These are phyloP conservation scores for Pseudopediastrum boryanum DNA, from an alignment of 139 green algal genomes.

Conservation along the genomic window DNA sequence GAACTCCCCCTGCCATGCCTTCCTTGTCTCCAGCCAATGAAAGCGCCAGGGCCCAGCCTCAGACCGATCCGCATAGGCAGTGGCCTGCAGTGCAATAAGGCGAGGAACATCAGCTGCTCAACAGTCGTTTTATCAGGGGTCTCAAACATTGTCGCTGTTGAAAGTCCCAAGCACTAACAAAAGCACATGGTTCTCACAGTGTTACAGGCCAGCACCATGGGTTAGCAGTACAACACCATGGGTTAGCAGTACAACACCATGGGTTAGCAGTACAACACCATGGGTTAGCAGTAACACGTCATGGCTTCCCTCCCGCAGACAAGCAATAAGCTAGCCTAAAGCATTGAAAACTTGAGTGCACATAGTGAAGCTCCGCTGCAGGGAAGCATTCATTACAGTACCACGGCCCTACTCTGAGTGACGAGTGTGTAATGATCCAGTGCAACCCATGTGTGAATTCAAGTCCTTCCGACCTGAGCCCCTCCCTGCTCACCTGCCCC, in stretches of 20 bases:
- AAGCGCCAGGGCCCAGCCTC: not conserved
- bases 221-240: no score
- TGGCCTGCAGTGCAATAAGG: not conserved
- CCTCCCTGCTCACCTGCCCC: not conserved
- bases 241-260: no score
- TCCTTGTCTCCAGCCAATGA: constrained; percentile 21
- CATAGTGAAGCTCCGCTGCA: no score
- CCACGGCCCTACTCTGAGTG: no score
- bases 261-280: no score
- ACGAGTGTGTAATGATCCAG: not conserved
- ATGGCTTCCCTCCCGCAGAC: no score
- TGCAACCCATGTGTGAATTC: no score
- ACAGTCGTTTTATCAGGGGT: not conserved
- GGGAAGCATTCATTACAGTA: no score
- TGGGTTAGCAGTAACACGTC: no score
- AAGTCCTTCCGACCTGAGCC: not conserved
- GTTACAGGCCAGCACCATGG: not conserved
- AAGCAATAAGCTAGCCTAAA: not conserved
- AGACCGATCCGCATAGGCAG: not conserved
- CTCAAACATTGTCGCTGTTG: constrained; percentile 7
- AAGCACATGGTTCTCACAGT: not conserved
- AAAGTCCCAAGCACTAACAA: constrained; percentile 10
- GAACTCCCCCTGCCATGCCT: constrained; percentile 26
- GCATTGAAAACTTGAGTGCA: not conserved
- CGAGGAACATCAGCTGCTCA: not conserved